Evolutionary conservation across 2,329 filamentous ascomycete genomes (phyloP).

Genomic region (Keithomyces neogunnii): DNA sequence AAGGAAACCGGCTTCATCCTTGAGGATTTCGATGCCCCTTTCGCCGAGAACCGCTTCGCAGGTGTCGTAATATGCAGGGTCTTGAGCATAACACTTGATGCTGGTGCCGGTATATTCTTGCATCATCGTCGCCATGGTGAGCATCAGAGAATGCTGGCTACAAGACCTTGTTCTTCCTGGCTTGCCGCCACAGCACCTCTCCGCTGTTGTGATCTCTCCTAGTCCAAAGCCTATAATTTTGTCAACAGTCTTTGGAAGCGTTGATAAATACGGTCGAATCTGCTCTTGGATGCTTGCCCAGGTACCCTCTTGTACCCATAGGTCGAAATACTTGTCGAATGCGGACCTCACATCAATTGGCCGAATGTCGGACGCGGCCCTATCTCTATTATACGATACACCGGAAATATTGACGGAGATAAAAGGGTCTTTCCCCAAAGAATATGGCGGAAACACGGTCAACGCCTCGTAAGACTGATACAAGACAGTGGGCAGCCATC

Average conservation of each 20-base stretch:
- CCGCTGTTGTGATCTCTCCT: neutral
- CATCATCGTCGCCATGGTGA: slow-evolving; percentile 1
- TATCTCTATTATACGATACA: neutral
- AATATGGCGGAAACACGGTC: neutral
- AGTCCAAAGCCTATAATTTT: slow-evolving; percentile 5
- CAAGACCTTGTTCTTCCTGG: neutral
- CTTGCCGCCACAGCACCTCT: neutral
- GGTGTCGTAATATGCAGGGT: slow-evolving; percentile 6
- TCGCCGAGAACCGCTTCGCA: slow-evolving; percentile 4
- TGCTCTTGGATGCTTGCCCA: neutral
- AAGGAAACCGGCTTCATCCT: slow-evolving; percentile 11
- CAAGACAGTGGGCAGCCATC: neutral
- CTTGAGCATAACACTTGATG: slow-evolving; percentile 7
- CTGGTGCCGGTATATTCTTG: neutral
- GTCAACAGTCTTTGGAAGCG: neutral
- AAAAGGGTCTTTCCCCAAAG: neutral
- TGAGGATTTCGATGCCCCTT: slow-evolving; percentile 7
- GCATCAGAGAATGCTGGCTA: slow-evolving; percentile 6
- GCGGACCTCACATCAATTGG: neutral
- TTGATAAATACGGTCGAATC: neutral
- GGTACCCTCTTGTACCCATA: neutral
- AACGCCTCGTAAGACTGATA: neutral
- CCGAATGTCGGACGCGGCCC: neutral
- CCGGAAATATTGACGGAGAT: neutral
- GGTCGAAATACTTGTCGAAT: neutral